These are phyloP conservation scores for Pythium angustatum DNA, from an alignment of 352 stramenopile genomes.

Conservation along the genomic window DNA sequence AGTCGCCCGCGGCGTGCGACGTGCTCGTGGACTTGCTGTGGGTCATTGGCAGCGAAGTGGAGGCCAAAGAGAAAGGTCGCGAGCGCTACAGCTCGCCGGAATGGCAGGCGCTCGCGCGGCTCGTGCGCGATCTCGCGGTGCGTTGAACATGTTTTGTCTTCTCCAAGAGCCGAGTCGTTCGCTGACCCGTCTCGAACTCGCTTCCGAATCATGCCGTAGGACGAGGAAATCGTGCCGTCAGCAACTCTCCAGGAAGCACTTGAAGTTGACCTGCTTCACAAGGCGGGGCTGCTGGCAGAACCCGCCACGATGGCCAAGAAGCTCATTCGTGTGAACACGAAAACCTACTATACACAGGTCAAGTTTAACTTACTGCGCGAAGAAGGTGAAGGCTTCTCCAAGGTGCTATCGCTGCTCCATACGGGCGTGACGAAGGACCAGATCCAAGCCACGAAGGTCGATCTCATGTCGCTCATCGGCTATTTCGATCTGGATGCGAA, in stretches of 20 bases:
- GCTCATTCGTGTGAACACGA: slow-evolving; percentile 84
- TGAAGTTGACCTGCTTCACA: slow-evolving; percentile 76
- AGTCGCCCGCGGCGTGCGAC: slow-evolving; percentile 42
- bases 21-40: slow-evolving; percentile 72
- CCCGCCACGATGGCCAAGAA: slow-evolving; percentile 66
- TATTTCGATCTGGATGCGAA: slow-evolving; percentile 97
- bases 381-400: slow-evolving; percentile 96
- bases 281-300: slow-evolving; percentile 54
- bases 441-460: slow-evolving; percentile 65
- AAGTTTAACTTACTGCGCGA: slow-evolving; percentile 97
- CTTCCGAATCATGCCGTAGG: slow-evolving; percentile 27
- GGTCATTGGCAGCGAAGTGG: slow-evolving; percentile 79
- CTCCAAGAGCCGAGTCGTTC: not conserved
- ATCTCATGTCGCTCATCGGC: slow-evolving; percentile 77
- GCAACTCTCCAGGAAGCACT: slow-evolving; percentile 64
- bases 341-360: slow-evolving; percentile 93
- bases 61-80: slow-evolving; percentile 63
- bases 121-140: slow-evolving; percentile 63
- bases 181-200: slow-evolving; percentile 1
- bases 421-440: slow-evolving; percentile 64
- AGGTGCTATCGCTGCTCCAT: slow-evolving; percentile 87
- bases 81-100: slow-evolving; percentile 67
- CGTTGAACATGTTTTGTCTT: slow-evolving; percentile 20
- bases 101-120: slow-evolving; percentile 64
- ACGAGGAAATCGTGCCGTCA: slow-evolving; percentile 64